These are phyloP conservation scores for Rhodotorula sp. DNA, from an alignment of 1,284 basidiomycete species.

Conservation along the genomic window DNA sequence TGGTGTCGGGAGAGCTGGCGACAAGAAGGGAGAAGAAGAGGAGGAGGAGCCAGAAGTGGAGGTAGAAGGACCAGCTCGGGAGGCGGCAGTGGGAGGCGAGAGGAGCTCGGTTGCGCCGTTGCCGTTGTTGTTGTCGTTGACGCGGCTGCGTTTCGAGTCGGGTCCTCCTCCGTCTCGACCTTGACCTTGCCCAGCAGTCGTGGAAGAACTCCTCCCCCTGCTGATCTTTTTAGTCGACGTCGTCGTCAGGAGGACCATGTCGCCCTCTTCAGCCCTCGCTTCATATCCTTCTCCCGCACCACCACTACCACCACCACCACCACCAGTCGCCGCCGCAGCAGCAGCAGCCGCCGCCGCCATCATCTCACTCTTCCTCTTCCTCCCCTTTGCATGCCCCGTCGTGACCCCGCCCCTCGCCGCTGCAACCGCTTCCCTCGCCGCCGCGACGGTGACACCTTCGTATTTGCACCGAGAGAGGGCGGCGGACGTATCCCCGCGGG, in stretches of 20 bases:
- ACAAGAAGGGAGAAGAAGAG: too few species aligned
- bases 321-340: not conserved
- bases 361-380: conserved; percentile 11
- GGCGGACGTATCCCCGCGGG: conserved; percentile 14
- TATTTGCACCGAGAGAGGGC: conserved; percentile 27
- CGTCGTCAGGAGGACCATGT: too few species aligned
- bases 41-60: too few species aligned
- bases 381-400: not conserved
- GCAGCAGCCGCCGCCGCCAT: not conserved
- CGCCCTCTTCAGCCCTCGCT: not conserved
- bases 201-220: not conserved
- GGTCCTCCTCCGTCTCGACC: not conserved
- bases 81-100: not conserved
- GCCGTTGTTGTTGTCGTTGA: not conserved
- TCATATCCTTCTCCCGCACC: not conserved
- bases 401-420: conserved; percentile 13
- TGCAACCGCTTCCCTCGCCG: conserved; percentile 15
- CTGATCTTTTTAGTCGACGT: not conserved
- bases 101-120: too few species aligned
- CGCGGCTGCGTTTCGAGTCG: not conserved
- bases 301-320: too few species aligned
- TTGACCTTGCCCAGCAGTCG: too few species aligned
- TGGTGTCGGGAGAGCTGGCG: too few species aligned
- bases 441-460: conserved; percentile 34
- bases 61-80: not conserved